These are phyloP conservation scores for Eimeria necatrix DNA, from an alignment of 169 alveolate species.

Conservation along the genomic window DNA sequence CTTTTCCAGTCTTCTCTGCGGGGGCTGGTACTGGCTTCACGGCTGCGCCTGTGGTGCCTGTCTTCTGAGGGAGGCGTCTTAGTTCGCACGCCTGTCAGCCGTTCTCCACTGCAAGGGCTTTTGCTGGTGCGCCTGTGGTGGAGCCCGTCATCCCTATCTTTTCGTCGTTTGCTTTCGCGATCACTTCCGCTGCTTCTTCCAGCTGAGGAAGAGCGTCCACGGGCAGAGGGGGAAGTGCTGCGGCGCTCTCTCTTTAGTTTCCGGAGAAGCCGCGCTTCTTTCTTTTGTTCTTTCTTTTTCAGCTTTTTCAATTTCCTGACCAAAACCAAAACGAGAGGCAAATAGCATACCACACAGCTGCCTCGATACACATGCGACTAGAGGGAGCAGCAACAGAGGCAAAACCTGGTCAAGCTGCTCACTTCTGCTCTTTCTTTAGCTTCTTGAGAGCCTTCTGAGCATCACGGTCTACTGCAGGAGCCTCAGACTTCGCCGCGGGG, in stretches of 20 bases:
- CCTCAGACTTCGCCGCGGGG: neutral
- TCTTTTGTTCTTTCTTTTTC: slow-evolving; percentile 45
- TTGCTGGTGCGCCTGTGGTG: neutral
- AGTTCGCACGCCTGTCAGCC: neutral
- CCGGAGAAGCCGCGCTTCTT: slow-evolving; percentile 50
- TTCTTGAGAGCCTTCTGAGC: slow-evolving; percentile 59
- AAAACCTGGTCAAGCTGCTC: neutral
- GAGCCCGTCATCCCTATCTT: neutral
- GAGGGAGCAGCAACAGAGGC: neutral
- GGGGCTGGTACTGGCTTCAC: neutral
- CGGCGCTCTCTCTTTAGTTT: slow-evolving; percentile 25
- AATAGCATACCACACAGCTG: neutral
- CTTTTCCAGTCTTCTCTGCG: neutral
- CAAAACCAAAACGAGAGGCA: neutral
- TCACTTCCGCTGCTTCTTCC: neutral
- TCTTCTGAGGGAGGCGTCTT: neutral
- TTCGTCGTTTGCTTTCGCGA: slow-evolving; percentile 12
- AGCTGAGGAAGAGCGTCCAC: slow-evolving; percentile 18
- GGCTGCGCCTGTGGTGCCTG: neutral
- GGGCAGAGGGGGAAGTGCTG: slow-evolving; percentile 42
- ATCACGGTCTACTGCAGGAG: slow-evolving; percentile 19
- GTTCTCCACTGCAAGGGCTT: slow-evolving; percentile 8
- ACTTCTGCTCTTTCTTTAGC: slow-evolving; percentile 66
- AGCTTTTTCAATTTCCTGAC: slow-evolving; percentile 53
- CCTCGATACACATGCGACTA: no score